These are phyloP conservation scores for Diaporthe capsici DNA, from an alignment of 2,329 filamentous ascomycete genomes.

Conservation along the genomic window DNA sequence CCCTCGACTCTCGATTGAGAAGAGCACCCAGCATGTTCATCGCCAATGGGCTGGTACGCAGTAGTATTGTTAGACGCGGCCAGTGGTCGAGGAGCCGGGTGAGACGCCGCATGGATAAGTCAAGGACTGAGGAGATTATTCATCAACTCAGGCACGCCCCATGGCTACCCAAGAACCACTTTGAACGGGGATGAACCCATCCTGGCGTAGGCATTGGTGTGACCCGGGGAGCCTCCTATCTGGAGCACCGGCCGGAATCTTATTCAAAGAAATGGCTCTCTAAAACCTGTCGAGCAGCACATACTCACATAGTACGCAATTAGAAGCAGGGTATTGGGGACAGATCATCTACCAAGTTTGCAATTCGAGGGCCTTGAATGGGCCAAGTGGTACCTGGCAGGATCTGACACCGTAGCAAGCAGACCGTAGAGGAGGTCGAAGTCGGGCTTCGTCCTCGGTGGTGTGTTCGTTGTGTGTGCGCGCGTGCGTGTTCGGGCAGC, in stretches of 20 bases:
- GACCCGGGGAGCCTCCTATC: constrained; percentile 30
- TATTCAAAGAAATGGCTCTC: background rate
- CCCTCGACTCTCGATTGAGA: background rate
- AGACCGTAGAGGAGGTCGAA: background rate
- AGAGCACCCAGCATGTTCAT: background rate
- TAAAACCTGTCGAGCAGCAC: background rate
- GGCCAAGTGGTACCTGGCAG: constrained; percentile 19
- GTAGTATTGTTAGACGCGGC: background rate
- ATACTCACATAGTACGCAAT: background rate
- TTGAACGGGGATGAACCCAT: constrained; percentile 38
- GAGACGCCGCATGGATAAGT: background rate
- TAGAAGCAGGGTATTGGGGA: background rate
- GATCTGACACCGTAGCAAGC: constrained; percentile 18
- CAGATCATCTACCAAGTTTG: background rate
- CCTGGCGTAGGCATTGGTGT: constrained; percentile 15
- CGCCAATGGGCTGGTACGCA: background rate
- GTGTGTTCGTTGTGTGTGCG: background rate
- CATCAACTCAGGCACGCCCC: constrained; percentile 32
- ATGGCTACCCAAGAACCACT: constrained; percentile 20
- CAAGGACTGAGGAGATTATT: constrained; percentile 29
- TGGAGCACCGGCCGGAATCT: constrained; percentile 19
- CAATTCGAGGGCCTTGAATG: background rate
- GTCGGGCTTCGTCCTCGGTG: constrained; percentile 15
- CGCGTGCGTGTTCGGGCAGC: constrained; percentile 17
- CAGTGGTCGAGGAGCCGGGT: background rate